Evolutionary conservation across 192 early-diverging fungal genomes (phyloP).

Genomic region (Entophlyctis helioformis): DNA sequence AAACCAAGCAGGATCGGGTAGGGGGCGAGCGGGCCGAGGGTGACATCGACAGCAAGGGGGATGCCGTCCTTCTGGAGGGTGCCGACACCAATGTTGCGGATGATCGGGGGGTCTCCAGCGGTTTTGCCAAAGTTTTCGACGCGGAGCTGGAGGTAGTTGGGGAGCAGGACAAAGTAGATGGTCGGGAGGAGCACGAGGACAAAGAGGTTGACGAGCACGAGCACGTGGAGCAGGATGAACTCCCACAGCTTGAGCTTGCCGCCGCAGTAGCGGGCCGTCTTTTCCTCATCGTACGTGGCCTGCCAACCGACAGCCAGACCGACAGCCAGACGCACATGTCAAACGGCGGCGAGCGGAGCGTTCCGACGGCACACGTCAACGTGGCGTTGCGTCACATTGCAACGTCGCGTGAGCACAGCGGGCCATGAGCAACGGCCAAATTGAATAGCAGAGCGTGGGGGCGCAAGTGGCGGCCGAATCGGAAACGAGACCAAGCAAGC

Average conservation of each 20-base stretch:
- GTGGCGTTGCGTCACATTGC: too few relatives aligned
- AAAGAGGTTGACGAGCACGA: constrained; percentile 4
- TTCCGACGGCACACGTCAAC: too few relatives aligned
- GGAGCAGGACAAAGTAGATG: constrained; percentile 22
- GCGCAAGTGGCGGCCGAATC: too few relatives aligned
- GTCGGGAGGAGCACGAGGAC: constrained; percentile 10
- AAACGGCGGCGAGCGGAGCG: too few relatives aligned
- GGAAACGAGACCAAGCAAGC: too few relatives aligned
- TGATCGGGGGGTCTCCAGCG: too few relatives aligned
- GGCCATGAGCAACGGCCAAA: too few relatives aligned
- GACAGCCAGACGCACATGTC: too few relatives aligned
- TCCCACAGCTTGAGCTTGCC: constrained; percentile 15
- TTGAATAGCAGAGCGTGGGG: too few relatives aligned
- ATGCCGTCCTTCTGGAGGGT: constrained; percentile 3
- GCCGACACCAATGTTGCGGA: constrained; percentile 9
- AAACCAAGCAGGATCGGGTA: constrained; percentile 14
- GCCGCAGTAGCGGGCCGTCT: constrained; percentile 16
- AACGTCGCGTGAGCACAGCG: too few relatives aligned
- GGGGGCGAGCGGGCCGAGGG: constrained; percentile 7
- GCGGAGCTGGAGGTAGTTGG: constrained; percentile 14
- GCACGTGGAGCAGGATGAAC: constrained; percentile 14
- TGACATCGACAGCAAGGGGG: constrained; percentile 8
- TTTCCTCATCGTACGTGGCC: too few relatives aligned
- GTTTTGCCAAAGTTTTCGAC: constrained; percentile 5
- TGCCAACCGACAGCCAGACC: too few relatives aligned